A percentile compares a stretch with the other conserved stretches of the same genome.
These are phyloP conservation scores for Mycena crocata DNA, from an alignment of 768 basidiomycete species.

Conservation along the genomic window DNA sequence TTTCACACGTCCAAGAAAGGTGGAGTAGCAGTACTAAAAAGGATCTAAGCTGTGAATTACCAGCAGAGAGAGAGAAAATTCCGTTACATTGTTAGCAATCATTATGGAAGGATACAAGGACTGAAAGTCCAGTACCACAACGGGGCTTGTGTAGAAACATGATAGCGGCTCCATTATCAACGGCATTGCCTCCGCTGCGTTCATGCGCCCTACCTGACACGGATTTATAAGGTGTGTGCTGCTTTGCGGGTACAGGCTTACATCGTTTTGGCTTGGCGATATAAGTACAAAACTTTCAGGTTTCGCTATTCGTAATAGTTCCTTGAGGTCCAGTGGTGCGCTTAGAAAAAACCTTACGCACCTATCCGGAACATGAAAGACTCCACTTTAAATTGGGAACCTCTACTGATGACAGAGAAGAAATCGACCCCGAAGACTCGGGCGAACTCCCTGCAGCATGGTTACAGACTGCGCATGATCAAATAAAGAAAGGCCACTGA, in stretches of 20 bases:
- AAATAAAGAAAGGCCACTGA: slow-evolving; percentile 51
- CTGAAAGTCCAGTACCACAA: slow-evolving; percentile 96
- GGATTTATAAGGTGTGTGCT: not conserved
- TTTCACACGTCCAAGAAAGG: slow-evolving; percentile 90
- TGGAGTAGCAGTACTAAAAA: slow-evolving; percentile 86
- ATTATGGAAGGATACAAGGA: slow-evolving; percentile 97
- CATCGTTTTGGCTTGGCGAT: slow-evolving; percentile 90
- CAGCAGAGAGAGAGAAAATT: not conserved
- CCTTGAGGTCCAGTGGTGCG: no score
- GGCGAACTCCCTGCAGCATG: slow-evolving; percentile 84
- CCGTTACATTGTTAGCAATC: slow-evolving; percentile 88
- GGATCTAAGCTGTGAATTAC: not conserved
- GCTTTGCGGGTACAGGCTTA: slow-evolving; percentile 47
- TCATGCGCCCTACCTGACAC: slow-evolving; percentile 90
- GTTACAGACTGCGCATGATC: not conserved
- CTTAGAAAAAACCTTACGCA: no score
- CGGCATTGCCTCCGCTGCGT: slow-evolving; percentile 96
- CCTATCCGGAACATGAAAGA: slow-evolving; percentile 99
- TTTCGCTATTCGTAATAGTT: slow-evolving; percentile 96
- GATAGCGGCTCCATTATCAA: slow-evolving; percentile 95
- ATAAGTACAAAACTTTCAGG: slow-evolving; percentile 93
- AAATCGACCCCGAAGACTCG: slow-evolving; percentile 98
- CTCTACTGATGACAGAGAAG: slow-evolving; percentile 92
- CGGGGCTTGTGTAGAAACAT: slow-evolving; percentile 91
- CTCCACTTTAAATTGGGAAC: slow-evolving; percentile 95